Conservation (phyloP, 1,284 basidiomycete species). For the Rhodotorula sp. region DNA sequence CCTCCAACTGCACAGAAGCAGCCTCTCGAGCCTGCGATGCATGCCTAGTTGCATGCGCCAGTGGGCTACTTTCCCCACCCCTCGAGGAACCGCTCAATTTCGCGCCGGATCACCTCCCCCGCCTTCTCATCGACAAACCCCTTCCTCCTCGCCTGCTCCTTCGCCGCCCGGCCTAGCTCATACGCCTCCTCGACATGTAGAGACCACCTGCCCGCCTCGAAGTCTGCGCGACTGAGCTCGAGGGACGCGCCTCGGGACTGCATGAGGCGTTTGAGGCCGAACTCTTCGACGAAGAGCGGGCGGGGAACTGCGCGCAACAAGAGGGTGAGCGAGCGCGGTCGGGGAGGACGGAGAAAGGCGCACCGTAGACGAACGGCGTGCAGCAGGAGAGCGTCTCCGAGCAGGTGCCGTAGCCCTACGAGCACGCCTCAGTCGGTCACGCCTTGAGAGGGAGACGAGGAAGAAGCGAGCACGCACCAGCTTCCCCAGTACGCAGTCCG, state of each 20-base stretch:
- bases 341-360: neutral
- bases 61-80: neutral
- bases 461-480: slow-evolving; percentile 50
- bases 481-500: slow-evolving; percentile 75
- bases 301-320: slow-evolving; percentile 60
- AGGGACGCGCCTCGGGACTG: slow-evolving; percentile 20
- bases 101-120: slow-evolving; percentile 24
- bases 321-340: neutral
- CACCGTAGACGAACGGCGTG: slow-evolving; percentile 44
- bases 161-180: slow-evolving; percentile 24
- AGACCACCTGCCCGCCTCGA: slow-evolving; percentile 40
- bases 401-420: slow-evolving; percentile 48
- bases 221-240: slow-evolving; percentile 34
- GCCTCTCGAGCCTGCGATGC: neutral
- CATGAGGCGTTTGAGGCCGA: neutral
- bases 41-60: neutral
- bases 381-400: slow-evolving; percentile 46
- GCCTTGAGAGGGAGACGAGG: too few relatives aligned
- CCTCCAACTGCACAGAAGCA: neutral
- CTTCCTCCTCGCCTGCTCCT: slow-evolving; percentile 21
- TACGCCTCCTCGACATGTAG: slow-evolving; percentile 36
- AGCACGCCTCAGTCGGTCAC: neutral
- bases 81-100: slow-evolving; percentile 37
- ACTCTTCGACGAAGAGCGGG: slow-evolving; percentile 75
- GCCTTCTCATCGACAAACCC: slow-evolving; percentile 35